Evolutionary conservation across 2,329 filamentous ascomycete genomes (phyloP).

Genomic region (Akanthomyces lecanii): DNA sequence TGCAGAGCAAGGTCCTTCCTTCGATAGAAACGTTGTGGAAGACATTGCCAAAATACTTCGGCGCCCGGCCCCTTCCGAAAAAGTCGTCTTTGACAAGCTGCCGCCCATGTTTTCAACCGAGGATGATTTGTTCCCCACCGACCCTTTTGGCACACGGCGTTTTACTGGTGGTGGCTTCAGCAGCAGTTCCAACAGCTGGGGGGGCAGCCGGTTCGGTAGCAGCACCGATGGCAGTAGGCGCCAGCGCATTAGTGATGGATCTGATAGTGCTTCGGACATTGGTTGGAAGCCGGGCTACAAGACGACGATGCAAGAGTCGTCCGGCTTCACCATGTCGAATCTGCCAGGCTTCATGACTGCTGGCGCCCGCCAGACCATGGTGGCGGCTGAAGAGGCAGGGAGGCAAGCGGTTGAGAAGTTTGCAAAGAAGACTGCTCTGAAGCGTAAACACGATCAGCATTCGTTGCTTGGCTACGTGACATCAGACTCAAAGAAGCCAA

Average conservation of each 20-base stretch:
- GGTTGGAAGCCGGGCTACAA: conserved; percentile 42
- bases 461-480: conserved; percentile 41
- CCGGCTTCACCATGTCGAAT: conserved; percentile 55
- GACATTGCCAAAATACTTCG: conserved; percentile 68
- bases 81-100: conserved; percentile 49
- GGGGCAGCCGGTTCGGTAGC: conserved; percentile 21
- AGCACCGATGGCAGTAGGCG: conserved; percentile 26
- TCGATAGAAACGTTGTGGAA: conserved; percentile 58
- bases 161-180: conserved; percentile 22
- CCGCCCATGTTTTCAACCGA: conserved; percentile 53
- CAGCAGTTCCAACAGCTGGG: conserved; percentile 27
- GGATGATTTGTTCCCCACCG: conserved; percentile 65
- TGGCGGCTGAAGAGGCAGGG: conserved; percentile 25
- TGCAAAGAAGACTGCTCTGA: conserved; percentile 26
- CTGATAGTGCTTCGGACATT: conserved; percentile 25
- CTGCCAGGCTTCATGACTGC: conserved; percentile 61
- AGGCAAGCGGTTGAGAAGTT: conserved; percentile 21
- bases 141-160: conserved; percentile 47
- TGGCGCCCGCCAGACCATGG: conserved; percentile 46
- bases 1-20: conserved; percentile 63
- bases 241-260: conserved; percentile 24
- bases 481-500: conserved; percentile 20
- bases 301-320: conserved; percentile 59
- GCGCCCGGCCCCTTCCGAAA: conserved; percentile 54
- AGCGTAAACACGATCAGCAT: conserved; percentile 36